A percentile compares a stretch with the other conserved stretches of the same genome.
These are phyloP conservation scores for Candida adriatica DNA, from an alignment of 805 yeast species.

Conservation along the genomic window DNA sequence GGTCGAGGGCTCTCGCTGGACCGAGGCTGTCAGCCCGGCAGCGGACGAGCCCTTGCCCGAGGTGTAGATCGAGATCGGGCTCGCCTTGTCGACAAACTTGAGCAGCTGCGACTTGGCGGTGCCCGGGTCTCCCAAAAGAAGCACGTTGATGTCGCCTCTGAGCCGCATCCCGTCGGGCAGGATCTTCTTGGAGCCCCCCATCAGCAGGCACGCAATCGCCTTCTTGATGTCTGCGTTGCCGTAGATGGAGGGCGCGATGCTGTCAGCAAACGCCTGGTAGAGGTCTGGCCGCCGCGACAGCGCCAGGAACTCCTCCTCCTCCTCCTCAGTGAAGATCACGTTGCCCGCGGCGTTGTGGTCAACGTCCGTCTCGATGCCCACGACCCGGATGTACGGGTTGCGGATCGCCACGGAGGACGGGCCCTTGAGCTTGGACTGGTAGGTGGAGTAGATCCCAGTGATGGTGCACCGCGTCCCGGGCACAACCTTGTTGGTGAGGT, in stretches of 20 bases:
- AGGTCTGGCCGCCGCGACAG: conserved; percentile 78
- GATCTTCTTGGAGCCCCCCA: conserved; percentile 91
- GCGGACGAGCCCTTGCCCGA: conserved; percentile 99
- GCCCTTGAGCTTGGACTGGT: conserved; percentile 59
- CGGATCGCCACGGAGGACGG: conserved; percentile 79
- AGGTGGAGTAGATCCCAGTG: conserved; percentile 89
- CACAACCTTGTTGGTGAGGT: conserved; percentile 79
- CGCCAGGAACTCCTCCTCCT: conserved; percentile 83
- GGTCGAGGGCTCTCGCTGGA: conserved; percentile 83
- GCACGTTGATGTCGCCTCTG: conserved; percentile 94
- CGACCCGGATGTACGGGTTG: conserved; percentile 80
- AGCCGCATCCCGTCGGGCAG: conserved; percentile 95
- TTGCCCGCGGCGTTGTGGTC: conserved; percentile 57
- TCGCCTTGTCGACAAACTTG: conserved; percentile 90
- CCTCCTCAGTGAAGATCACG: conserved; percentile 77
- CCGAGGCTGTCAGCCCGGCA: conserved; percentile 98
- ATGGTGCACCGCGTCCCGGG: conserved; percentile 95
- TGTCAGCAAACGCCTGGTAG: conserved; percentile 75
- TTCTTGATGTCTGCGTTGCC: conserved; percentile 91
- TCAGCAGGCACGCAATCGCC: conserved; percentile 82
- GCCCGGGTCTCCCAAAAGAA: conserved; percentile 96
- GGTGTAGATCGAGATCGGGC: conserved; percentile 93
- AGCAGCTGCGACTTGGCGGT: conserved; percentile 96
- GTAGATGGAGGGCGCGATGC: conserved; percentile 95
- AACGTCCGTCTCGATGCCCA: conserved; percentile 83